Base-by-base conservation (phyloP, 371 early-diverging fungal genomes). In the Circinella umbellata region DNA sequence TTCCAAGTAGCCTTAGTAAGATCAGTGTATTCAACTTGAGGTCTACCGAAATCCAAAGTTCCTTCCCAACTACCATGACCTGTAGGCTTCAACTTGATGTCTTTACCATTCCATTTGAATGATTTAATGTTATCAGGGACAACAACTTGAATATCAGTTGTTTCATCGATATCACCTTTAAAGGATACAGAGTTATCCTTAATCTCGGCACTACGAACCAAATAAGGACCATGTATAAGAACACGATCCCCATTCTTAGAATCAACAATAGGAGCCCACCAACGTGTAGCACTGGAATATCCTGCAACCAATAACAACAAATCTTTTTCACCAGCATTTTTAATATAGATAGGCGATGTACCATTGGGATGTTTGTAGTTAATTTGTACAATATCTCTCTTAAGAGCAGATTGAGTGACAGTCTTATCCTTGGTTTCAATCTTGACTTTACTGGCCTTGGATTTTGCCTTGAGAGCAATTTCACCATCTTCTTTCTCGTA, bases 341-440 rank as follows among this genome's bases (percentile, higher is more conserved):
- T 35, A 15, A 68, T 53, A 7, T 60, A 48, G 51, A 74, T 68
- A 15, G 64, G 63, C 14, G 64, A 61, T 3, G 67, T 70, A 17
- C 74, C 74, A 4, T 73, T 65, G 17, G 61, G 64, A 38, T 74
- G 71, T 49, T 70, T 55, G 54, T 74, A 74, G 57, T 74, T 74
- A 65, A 74, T 60, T 20, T 64, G 67, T 8, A 70, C n/a, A 14
- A 67, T 38, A 38, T 35, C 68, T 20, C 64, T 38, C 15, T 48
- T 35, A n/a, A 64, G 42, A 9, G 42, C 14, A 0, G 61, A 49
- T 49, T 27, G 20, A 8, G 65, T 27, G 1, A 74, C 68, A 18
- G n/a, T 14, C 15, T 64, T 48, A 35, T 39, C 49, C 17, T 57
- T 34, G 57, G 66, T 48, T 27, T 53, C 14, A 18, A 65, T 49